Base-by-base conservation (phyloP, 176 grass and related monocot species). In the Triticum aestivum region DNA sequence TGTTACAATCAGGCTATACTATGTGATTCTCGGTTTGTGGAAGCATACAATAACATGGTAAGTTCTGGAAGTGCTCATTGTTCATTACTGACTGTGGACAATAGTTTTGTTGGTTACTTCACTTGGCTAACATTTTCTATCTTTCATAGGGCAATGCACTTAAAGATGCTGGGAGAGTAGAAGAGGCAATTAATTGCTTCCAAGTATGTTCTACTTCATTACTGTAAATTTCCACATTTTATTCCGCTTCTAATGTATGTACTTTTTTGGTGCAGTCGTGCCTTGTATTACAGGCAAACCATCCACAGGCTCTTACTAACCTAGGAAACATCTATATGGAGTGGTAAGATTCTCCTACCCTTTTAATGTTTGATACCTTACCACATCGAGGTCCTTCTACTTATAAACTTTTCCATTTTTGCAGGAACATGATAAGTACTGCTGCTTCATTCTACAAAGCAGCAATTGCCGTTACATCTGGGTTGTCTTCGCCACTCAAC, bases 251-350 rank as follows among this genome's bases (percentile, higher is more conserved):
- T 52, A 65, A 80, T 65, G 21, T 5, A 45, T 65, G 73, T 72
- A 86, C 76, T 20, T 44, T 71, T 69, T 77, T 56, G 61, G 64
- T 59, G 51, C 86, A 94, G 92, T 89, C 86, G 75, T 94, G 92
- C 83, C 92, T 94, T 79, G 56, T 86, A 61, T 79, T 94, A 45
- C 86, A 94, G 86, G 82, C 86, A 73, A 94, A 91, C 82, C 92
- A 94, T 42, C 92, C 92, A 33, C 92, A 94, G 89, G 92, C 92
- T 83, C 83, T 94, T 64, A 89, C 92, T 68, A 94, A 91, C 68
- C 86, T 94, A 24, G 92, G 92, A 67, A 94, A 94, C 47, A 91
- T 94, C 79, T 91, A 94, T 64, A 94, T 94, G 92, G 92, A 94
- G 77, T 91, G 92, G 92, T 94, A 74, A 83, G 77, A 80, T 41